phyloP scores from a whole-genome alignment of 345 rosid genomes.

The Aquilaria yunnanensis region DNA sequence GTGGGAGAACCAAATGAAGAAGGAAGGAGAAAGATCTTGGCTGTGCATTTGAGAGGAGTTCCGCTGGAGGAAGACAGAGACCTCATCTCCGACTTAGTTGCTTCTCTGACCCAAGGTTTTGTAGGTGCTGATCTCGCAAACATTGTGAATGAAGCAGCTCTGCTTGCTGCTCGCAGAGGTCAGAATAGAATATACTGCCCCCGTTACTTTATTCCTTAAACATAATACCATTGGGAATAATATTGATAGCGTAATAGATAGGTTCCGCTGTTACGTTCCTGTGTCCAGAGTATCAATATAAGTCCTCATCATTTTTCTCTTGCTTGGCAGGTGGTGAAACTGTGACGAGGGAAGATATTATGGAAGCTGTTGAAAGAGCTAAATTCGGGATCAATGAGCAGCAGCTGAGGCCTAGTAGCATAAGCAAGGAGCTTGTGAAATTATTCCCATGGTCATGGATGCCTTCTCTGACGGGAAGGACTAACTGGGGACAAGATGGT shows the following conservation, averaged over 20 bases:
- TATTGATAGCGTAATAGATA: not conserved
- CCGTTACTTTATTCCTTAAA: constrained; percentile 1
- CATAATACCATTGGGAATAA: not conserved
- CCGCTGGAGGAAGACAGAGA: constrained; percentile 78
- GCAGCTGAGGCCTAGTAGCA: constrained; percentile 40
- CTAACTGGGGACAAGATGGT: constrained; percentile 49
- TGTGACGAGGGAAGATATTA: constrained; percentile 84
- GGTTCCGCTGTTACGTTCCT: not conserved
- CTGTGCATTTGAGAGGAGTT: constrained; percentile 79
- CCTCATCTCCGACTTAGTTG: constrained; percentile 68
- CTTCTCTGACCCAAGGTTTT: constrained; percentile 84
- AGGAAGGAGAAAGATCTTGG: constrained; percentile 82
- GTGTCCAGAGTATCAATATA: not conserved
- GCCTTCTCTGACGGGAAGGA: constrained; percentile 65
- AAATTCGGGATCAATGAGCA: constrained; percentile 76
- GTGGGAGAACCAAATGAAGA: constrained; percentile 94
- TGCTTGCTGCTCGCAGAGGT: constrained; percentile 97
- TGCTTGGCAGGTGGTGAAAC: constrained; percentile 53
- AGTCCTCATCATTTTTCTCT: not conserved
- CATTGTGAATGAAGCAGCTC: constrained; percentile 88
- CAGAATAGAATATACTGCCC: constrained; percentile 12
- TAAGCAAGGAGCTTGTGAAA: constrained; percentile 75
- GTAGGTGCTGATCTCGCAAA: constrained; percentile 99
- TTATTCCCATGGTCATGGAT: constrained; percentile 85
- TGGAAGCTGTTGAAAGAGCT: constrained; percentile 96